phyloP scores from a whole-genome alignment of 169 alveolate species.

The Cyclospora cayetanensis region DNA sequence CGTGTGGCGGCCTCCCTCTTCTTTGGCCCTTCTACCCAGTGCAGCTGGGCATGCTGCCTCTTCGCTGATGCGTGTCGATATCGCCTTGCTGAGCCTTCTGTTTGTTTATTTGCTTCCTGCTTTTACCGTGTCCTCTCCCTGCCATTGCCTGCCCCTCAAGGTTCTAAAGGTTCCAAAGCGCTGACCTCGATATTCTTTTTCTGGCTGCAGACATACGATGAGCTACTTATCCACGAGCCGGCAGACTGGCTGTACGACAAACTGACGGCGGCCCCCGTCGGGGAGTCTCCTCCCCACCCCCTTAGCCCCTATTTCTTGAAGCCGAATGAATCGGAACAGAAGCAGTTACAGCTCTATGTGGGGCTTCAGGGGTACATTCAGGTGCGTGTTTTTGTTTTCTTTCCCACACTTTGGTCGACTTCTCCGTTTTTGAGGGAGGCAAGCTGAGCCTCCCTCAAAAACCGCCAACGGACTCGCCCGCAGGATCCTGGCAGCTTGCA shows the following conservation, averaged over 20 bases:
- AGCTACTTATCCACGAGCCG: slow-evolving; percentile 75
- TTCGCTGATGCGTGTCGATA: background rate
- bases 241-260: slow-evolving; percentile 77
- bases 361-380: slow-evolving; percentile 10
- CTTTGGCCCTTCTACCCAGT: background rate
- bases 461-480: no score
- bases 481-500: no score
- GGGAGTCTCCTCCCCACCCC: slow-evolving; percentile 75
- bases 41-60: background rate
- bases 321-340: background rate
- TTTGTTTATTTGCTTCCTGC: background rate
- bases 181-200: background rate
- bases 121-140: background rate
- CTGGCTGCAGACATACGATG: slow-evolving; percentile 74
- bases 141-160: background rate
- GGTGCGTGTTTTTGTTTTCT: background rate
- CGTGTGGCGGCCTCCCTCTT: background rate
- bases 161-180: background rate
- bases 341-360: slow-evolving; percentile 19
- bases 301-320: slow-evolving; percentile 27
- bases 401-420: no score
- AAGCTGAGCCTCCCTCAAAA: no score
- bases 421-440: no score
- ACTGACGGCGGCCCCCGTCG: slow-evolving; percentile 74
- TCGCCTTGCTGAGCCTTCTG: background rate